Conservation (phyloP, 192 early-diverging fungal species). For the Podila verticillata region DNA sequence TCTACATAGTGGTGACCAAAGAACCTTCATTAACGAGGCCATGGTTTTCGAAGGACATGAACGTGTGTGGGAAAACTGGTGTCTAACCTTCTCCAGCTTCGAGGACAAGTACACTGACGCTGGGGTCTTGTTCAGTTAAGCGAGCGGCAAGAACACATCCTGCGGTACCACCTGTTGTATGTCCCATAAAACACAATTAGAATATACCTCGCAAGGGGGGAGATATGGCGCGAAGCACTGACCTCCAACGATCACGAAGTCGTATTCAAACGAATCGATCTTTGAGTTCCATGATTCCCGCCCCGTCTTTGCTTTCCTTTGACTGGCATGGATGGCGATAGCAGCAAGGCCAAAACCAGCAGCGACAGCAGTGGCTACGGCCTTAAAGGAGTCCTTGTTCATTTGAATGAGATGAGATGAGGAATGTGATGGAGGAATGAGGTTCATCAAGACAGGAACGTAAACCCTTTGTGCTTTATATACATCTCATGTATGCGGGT, state of each 20-base stretch:
- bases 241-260: slow-evolving; percentile 21
- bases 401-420: not conserved
- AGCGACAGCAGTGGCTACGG: not conserved
- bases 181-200: no score
- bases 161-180: slow-evolving; percentile 12
- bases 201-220: no score
- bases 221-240: no score
- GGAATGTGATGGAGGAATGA: not conserved
- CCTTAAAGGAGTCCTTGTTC: not conserved
- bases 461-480: not conserved
- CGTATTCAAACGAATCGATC: slow-evolving; percentile 5
- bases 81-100: slow-evolving; percentile 16
- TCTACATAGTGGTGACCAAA: not conserved
- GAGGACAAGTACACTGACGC: slow-evolving; percentile 24
- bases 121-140: slow-evolving; percentile 17
- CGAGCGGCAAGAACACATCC: slow-evolving; percentile 24
- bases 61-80: no score
- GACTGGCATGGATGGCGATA: not conserved
- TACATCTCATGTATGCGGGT: no score
- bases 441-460: not conserved
- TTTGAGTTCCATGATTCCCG: slow-evolving; percentile 7
- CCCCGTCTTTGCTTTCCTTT: not conserved
- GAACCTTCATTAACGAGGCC: no score
- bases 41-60: no score
- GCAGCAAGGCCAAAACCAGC: slow-evolving; percentile 7